Conservation (phyloP, 495 filamentous ascomycete species). For the Clohesyomyces aquaticus region DNA sequence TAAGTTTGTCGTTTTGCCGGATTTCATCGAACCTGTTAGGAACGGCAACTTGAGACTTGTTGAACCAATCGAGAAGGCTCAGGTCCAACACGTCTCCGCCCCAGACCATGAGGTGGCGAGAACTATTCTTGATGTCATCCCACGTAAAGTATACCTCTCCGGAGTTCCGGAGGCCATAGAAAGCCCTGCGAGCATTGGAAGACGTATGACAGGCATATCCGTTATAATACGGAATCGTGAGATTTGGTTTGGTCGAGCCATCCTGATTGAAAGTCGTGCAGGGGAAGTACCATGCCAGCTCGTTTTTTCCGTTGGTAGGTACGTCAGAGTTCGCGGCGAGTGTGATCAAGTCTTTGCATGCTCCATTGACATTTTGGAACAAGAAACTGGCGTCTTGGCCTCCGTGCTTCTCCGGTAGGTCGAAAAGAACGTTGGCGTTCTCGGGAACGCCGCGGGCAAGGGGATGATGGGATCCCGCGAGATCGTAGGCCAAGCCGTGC, state of each 20-base stretch:
- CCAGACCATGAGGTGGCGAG: conserved; percentile 88
- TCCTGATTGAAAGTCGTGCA: conserved; percentile 92
- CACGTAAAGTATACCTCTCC: conserved; percentile 93
- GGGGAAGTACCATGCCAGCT: conserved; percentile 97
- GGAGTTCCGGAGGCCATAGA: conserved; percentile 65
- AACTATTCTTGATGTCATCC: conserved; percentile 88
- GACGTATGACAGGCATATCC: conserved; percentile 94
- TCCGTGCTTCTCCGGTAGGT: conserved; percentile 76
- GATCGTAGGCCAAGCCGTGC: conserved; percentile 85
- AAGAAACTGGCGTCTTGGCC: conserved; percentile 93
- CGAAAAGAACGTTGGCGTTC: conserved; percentile 76
- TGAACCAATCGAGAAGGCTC: conserved; percentile 90
- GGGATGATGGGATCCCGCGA: conserved; percentile 75
- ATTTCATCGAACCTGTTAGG: conserved; percentile 80
- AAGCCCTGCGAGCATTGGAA: conserved; percentile 63
- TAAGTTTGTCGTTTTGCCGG: conserved; percentile 71
- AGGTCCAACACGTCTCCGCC: conserved; percentile 92
- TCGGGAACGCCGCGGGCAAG: conserved; percentile 74
- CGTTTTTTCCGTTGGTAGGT: conserved; percentile 69
- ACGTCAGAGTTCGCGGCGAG: conserved; percentile 70
- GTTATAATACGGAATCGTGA: conserved; percentile 70
- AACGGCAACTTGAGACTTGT: conserved; percentile 77
- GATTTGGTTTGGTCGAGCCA: conserved; percentile 77
- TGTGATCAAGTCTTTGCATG: conserved; percentile 90
- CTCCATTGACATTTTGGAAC: conserved; percentile 98